Base-by-base conservation (phyloP, 2,329 filamentous ascomycete genomes). In the Magnaporthiopsis rhizophila region DNA sequence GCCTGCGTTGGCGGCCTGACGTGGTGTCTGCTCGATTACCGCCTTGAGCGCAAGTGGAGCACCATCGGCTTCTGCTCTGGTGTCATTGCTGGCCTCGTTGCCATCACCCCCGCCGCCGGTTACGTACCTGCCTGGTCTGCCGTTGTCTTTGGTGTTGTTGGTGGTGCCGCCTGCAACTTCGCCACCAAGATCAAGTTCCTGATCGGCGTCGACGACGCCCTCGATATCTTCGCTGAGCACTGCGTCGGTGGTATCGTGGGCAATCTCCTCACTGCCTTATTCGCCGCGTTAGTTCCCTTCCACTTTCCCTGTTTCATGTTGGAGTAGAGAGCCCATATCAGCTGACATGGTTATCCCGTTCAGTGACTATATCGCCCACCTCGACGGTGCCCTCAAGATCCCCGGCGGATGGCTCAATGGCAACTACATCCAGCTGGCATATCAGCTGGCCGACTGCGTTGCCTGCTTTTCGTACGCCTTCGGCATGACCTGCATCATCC, bases 11-110 rank as follows among this genome's bases (percentile, higher is more conserved):
- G 91, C 65, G 92, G 92, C 61, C 87, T 97, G 62, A 95, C 90
- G 50, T 96, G 91, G 92, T 95, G 91, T 74, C 79, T 96, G 28
- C 82, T 97, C 65, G 92, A 97, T 74, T 96, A 96, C 77, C 85
- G 92, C 65, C 83, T 97, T 61, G 92, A 96, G 78, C 85, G 86
- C 71, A 96, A 96, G 79, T 97, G 91, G 89, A 96, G 91, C 0
- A 94, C 91, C 2, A 92, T 97, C 32, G 92, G 92, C 2, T 96
- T 96, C 82, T 97, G 92, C 79, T 95, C 90, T 0, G 92, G 92
- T 67, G 89, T 96, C 30, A 89, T 97, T 70, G 89, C 92, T 45
- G 92, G 92, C 26, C 82, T 97, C 26, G 92, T 97, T 7, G 88
- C 89, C 65, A 96, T 97, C 68, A 97, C 92, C 11, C 92, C 92